Base-by-base conservation (phyloP, 1,284 basidiomycete genomes). In the Sanghuangporus baumii region DNA sequence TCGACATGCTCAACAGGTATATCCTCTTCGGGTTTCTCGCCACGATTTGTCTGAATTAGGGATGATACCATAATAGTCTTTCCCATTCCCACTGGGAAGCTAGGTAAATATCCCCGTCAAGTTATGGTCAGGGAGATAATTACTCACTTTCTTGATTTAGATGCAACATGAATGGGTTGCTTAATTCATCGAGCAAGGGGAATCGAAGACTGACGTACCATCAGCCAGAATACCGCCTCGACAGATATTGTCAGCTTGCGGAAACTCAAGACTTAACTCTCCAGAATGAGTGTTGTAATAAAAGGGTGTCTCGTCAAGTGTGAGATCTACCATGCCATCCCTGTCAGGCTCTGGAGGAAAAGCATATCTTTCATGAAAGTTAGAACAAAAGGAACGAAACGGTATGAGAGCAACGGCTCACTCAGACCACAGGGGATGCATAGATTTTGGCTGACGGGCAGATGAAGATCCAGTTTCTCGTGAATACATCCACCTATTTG, bases 41-140 rank as follows among this genome's bases (percentile, higher is more conserved):
- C 80, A 46, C 81, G 81, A 66, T 90, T 93, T 11, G 86, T 87
- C 68, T 97, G 94, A 31, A 98, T 90, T 43, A 98, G 82, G 11
- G 94, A 88, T 1, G 95, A 92, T 57, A 98, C 78, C 94, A 97
- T 96, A 70, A 96, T 95, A 0, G 96, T 98, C 77, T 99, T 99
- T 3, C 96, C 96, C 86, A 98, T 93, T 8, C 96, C 93, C 93
- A 89, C 85, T 90, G 59, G 34, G 34, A 46, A 48, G 55, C 26
- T 8, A 43, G 61, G 34, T 65, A 14, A 58, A 56, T 40, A 1
- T 58, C 38, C 59, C 36, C 5, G 23, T 36, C 34, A 31, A 46
- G 3, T 38, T 26, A 3, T 12, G 31, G 18, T n/a, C 23, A 20
- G 52, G 14, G 6, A 20, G 36, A 37, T 34, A 37, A 59, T 23